Conservation (phyloP, 805 yeast species). For the Alloascoidea africana region DNA sequence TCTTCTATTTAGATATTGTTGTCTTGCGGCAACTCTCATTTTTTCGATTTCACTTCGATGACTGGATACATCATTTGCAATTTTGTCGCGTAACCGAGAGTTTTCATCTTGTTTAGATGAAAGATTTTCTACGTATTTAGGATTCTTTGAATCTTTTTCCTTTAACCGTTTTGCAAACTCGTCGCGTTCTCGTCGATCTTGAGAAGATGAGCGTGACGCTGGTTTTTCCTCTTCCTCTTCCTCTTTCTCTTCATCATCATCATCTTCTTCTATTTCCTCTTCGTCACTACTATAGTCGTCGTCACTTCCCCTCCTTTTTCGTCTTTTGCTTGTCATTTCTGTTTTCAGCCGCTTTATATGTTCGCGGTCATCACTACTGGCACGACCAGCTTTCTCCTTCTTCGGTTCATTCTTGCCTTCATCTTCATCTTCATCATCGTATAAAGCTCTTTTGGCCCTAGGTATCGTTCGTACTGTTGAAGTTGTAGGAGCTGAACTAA, state of each 20-base stretch:
- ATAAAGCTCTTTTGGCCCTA: slow-evolving; percentile 2
- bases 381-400: background rate
- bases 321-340: background rate
- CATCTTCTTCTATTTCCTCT: slow-evolving; percentile 10
- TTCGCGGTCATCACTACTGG: background rate
- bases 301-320: background rate
- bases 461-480: background rate
- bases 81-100: background rate
- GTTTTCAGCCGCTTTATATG: background rate
- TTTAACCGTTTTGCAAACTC: slow-evolving; percentile 15
- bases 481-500: background rate
- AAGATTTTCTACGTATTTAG: slow-evolving; percentile 5
- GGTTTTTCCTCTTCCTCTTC: slow-evolving; percentile 24
- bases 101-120: slow-evolving; percentile 5
- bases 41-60: slow-evolving; percentile 15
- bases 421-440: background rate
- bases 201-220: slow-evolving; percentile 3
- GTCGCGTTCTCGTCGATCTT: slow-evolving; percentile 16
- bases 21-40: slow-evolving; percentile 32
- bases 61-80: slow-evolving; percentile 6
- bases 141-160: slow-evolving; percentile 8
- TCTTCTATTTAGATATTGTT: slow-evolving; percentile 28
- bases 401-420: slow-evolving; percentile 1
- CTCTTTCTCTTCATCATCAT: slow-evolving; percentile 25
- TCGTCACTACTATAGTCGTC: slow-evolving; percentile 3